Evolutionary conservation across 306 rosid genomes (phyloP), one percentile per base, ranked within the genome.

Genomic region (Arachis hypogaea): DNA sequence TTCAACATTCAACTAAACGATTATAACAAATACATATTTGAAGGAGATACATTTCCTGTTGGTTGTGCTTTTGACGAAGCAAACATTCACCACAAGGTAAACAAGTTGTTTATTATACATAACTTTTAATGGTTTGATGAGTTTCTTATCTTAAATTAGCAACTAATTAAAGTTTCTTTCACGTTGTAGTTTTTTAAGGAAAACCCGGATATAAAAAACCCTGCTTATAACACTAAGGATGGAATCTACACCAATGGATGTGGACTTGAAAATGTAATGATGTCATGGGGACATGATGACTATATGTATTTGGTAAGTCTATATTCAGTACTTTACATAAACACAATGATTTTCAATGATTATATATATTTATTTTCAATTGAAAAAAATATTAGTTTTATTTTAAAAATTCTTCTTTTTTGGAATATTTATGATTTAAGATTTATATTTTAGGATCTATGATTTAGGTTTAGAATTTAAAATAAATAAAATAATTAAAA

Each of bases 261-360:
- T 18, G 18, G 18, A 18, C 18, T 18, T 18, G 18, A 18, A 18
- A 18, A 18, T 18, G 18, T 18, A 18, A 18, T 18, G 18, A 18
- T 18, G 18, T 18, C 18, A 18, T 18, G 18, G 18, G 18, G 18
- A 18, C 18, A 18, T 18, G 18, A 18, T 18, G 18, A 18, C 18
- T 82, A 85, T 5, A 85, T 85, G 88, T 79, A 69, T 80, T 2
- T 78, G 84, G 88, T 85, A 18, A 59, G 79, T 77, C 8, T n/a
- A 5, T 30, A 16, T 16, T 40, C 18, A 18, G 10, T 14, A 9
- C 0, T 11, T 43, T 44, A 56, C 8, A 1, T 7, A 4, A 1
- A 47, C 18, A 18, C 18, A 18, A 18, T 40, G 29, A 12, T 55
- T 12, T 14, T 9, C 41, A 68, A 59, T 47, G 18, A 18, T 11